These are phyloP conservation scores for Mucor mucedo DNA, from an alignment of 371 early-diverging fungal genomes.

Conservation along the genomic window DNA sequence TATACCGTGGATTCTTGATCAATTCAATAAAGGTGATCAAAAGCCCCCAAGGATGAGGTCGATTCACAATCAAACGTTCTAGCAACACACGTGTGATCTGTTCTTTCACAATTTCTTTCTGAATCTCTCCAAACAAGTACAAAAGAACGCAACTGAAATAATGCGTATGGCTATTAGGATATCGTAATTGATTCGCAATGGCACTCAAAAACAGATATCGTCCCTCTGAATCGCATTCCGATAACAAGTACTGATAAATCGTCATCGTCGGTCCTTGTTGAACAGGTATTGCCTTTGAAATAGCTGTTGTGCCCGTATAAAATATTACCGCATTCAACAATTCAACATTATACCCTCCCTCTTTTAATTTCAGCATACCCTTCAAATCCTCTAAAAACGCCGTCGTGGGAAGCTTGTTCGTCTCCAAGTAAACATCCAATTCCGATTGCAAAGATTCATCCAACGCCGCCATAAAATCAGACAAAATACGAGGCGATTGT, in stretches of 20 bases:
- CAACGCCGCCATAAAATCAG: conserved; percentile 76
- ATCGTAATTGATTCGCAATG: conserved; percentile 95
- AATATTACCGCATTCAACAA: conserved; percentile 88
- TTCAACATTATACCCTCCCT: conserved; percentile 69
- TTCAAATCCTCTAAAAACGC: neutral
- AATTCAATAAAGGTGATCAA: conserved; percentile 96
- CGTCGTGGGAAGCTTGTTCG: conserved; percentile 26
- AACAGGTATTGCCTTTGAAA: conserved; percentile 62
- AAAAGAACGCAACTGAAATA: conserved; percentile 87
- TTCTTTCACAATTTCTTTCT: conserved; percentile 85
- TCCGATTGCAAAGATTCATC: conserved; percentile 65
- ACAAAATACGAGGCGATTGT: conserved; percentile 82
- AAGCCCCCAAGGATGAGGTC: conserved; percentile 98
- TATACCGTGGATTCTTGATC: conserved; percentile 89
- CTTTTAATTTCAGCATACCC: neutral
- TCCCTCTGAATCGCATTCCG: conserved; percentile 80
- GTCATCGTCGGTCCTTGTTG: conserved; percentile 83
- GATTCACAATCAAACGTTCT: conserved; percentile 93
- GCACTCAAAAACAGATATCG: conserved; percentile 89
- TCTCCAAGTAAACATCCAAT: conserved; percentile 73
- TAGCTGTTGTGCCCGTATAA: conserved; percentile 82
- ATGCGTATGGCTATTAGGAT: conserved; percentile 96
- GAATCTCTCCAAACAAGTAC: conserved; percentile 83
- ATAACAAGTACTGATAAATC: conserved; percentile 80
- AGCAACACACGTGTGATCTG: conserved; percentile 93